Base-by-base conservation (phyloP, 2,329 filamentous ascomycete species). In the Chalara sp. region DNA sequence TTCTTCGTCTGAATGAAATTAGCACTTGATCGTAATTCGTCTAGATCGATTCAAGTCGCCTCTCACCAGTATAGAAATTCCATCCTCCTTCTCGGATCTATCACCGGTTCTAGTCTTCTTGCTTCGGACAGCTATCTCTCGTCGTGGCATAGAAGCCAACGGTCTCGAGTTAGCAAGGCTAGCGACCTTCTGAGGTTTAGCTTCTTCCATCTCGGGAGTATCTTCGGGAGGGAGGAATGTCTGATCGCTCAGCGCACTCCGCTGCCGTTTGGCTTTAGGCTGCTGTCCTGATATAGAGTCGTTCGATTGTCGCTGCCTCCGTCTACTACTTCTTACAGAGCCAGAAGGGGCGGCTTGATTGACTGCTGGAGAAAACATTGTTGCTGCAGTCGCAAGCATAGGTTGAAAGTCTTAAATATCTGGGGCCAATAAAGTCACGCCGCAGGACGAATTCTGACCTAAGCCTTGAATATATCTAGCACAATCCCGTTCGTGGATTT, bases 41-140 rank as follows among this genome's bases (percentile, higher is more conserved):
- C 10, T 7, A 12, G 28, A 28, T 21, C 5, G 5, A 48, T 28
- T 32, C 13, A 28, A 28, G n/a, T 21, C 28, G 11, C 13, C 30
- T 67, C 77, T 50, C 71, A 87, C 84, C 69, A 89, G 65, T 59
- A 85, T 73, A 54, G 81, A 72, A 59, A 80, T 84, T 32, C 82
- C 80, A 63, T 89, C 84, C 45, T 82, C 83, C 65, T 86, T 87
- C 59, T 83, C 86, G 58, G 72, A 75, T 59, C 84, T 76, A 61
- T 87, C 81, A 54, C 74, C 74, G n/a, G 75, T 70, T 62, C 83
- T 83, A 44, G 74, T 64, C 65, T 84, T 85, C 64, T 84, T 85
- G 7, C 78, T 74, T 55, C 82, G 75, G 39, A 84, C 72, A 52
- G 72, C 79, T 44, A 81, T 72, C 60, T 84, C 80, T 58, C 73